Evolutionary conservation across 768 basidiomycete genomes (phyloP).

Genomic region (Rhodotorula taiwanensis): DNA sequence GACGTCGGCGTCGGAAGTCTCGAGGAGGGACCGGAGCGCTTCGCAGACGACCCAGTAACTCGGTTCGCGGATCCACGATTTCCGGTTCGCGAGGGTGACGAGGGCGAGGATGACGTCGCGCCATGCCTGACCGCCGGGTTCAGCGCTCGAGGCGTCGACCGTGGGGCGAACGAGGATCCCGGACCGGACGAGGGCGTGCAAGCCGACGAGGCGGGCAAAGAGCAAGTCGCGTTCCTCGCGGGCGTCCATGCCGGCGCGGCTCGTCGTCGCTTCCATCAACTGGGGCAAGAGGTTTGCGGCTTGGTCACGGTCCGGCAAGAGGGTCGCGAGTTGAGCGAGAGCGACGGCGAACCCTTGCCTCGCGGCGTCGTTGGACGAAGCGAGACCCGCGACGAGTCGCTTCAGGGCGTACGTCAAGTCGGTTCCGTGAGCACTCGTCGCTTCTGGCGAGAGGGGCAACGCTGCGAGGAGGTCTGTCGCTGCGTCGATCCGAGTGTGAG

Average conservation of each 20-base stretch:
- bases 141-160: slow-evolving; percentile 11
- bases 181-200: slow-evolving; percentile 77
- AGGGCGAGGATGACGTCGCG: slow-evolving; percentile 57
- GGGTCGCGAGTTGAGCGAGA: slow-evolving; percentile 79
- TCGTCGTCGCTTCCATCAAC: slow-evolving; percentile 63
- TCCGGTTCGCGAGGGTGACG: slow-evolving; percentile 65
- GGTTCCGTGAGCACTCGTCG: slow-evolving; percentile 4
- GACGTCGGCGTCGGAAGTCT: slow-evolving; percentile 37
- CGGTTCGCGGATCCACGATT: slow-evolving; percentile 76
- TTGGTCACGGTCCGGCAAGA: slow-evolving; percentile 62
- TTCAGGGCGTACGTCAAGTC: slow-evolving; percentile 91
- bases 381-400: slow-evolving; percentile 75
- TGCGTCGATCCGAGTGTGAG: slow-evolving; percentile 23
- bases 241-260: slow-evolving; percentile 68
- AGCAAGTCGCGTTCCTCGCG: slow-evolving; percentile 88
- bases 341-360: slow-evolving; percentile 92
- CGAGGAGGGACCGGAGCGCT: slow-evolving; percentile 15
- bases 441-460: slow-evolving; percentile 3
- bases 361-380: slow-evolving; percentile 87
- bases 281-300: slow-evolving; percentile 59
- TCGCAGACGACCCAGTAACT: slow-evolving; percentile 31
- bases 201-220: slow-evolving; percentile 86
- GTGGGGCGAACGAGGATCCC: slow-evolving; percentile 60
- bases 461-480: slow-evolving; percentile 24
- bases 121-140: slow-evolving; percentile 59